Evolutionary conservation across 208 protist species (phyloP).

Genomic region (Polymyxa betae): DNA sequence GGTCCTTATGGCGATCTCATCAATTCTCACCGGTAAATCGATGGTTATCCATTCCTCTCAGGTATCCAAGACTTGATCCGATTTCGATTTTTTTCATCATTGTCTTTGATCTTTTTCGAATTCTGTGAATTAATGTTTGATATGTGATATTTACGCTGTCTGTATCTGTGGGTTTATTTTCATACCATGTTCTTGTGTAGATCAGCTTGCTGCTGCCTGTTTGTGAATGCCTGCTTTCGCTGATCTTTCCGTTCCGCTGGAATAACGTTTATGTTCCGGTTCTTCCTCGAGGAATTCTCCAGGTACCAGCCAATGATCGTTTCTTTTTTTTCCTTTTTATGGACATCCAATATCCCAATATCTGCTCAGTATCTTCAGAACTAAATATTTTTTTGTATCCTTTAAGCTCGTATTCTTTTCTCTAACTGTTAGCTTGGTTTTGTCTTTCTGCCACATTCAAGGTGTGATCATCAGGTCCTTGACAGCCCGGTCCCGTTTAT

Average conservation of each 20-base stretch:
- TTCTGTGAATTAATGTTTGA: too few species aligned
- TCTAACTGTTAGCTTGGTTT: too few species aligned
- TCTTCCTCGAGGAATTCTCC: slow-evolving; percentile 19
- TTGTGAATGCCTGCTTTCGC: slow-evolving; percentile 38
- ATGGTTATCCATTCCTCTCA: slow-evolving; percentile 10
- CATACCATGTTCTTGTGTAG: neutral
- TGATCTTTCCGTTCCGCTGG: slow-evolving; percentile 32
- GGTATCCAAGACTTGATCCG: neutral
- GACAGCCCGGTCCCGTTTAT: slow-evolving; percentile 36
- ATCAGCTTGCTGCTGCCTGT: slow-evolving; percentile 37
- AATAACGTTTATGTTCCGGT: slow-evolving; percentile 39
- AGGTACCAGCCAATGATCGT: neutral
- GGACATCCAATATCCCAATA: too few species aligned
- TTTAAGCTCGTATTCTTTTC: too few species aligned
- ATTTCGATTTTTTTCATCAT: too few species aligned
- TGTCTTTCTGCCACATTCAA: too few species aligned
- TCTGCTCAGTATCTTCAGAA: too few species aligned
- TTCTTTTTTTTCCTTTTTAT: too few species aligned
- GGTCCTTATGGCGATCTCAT: slow-evolving; percentile 4
- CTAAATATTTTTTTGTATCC: too few species aligned
- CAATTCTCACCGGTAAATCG: neutral
- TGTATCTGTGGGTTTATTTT: neutral
- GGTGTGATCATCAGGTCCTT: too few species aligned
- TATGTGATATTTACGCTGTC: too few species aligned
- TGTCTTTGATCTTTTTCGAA: too few species aligned